These are phyloP conservation scores for Alternaria triticimaculans DNA, from an alignment of 2,329 filamentous ascomycete genomes.

Conservation along the genomic window DNA sequence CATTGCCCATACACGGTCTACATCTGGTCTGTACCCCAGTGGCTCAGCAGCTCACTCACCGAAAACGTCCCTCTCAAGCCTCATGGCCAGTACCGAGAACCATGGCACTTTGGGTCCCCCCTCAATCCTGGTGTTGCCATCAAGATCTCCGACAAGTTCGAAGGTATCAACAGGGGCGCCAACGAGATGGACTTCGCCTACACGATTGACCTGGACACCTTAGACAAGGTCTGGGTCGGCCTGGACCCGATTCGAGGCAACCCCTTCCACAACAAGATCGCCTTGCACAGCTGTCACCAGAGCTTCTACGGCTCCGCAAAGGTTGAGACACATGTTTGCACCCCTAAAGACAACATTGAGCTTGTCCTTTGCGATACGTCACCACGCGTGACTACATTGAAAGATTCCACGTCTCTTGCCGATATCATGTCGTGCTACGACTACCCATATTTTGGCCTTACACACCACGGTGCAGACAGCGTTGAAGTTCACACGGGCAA, in stretches of 20 bases:
- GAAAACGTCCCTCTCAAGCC: constrained; percentile 24
- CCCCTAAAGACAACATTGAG: constrained; percentile 31
- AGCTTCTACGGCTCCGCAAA: constrained; percentile 13
- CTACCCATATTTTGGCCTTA: neutral
- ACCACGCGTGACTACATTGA: constrained; percentile 11
- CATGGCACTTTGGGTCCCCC: constrained; percentile 27
- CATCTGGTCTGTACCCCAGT: constrained; percentile 30
- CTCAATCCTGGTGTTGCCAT: constrained; percentile 32
- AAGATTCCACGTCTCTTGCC: constrained; percentile 12
- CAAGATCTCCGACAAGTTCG: constrained; percentile 29
- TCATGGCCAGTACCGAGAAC: constrained; percentile 29
- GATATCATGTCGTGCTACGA: constrained; percentile 21
- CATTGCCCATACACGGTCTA: constrained; percentile 27
- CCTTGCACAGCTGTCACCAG: constrained; percentile 26
- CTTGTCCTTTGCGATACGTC: constrained; percentile 30
- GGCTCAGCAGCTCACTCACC: constrained; percentile 15
- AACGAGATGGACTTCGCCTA: constrained; percentile 36
- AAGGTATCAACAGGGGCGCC: constrained; percentile 27
- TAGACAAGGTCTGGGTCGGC: constrained; percentile 27
- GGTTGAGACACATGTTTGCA: constrained; percentile 23
- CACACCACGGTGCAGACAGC: neutral
- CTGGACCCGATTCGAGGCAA: constrained; percentile 23
- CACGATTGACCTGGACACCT: constrained; percentile 21
- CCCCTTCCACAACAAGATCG: constrained; percentile 13
- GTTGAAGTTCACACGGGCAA: neutral